Evolutionary conservation across 164 flowering plant genomes (phyloP), one percentile per base, ranked within the genome.

Genomic region (Protea cynaroides): DNA sequence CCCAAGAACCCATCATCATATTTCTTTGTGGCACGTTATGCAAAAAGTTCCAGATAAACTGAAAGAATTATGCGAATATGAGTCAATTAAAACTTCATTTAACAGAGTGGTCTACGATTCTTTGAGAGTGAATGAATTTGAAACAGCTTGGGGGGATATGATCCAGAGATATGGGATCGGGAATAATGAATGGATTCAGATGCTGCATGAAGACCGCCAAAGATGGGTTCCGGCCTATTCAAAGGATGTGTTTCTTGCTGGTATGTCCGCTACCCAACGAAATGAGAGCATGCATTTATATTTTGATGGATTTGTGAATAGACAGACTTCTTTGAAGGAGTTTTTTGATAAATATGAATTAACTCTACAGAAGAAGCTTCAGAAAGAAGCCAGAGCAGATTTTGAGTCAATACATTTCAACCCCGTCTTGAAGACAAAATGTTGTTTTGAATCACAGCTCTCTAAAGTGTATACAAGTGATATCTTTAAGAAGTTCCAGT

Each of bases 381-480:
- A 77, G 59, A 71, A 71, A 59, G 90, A 86, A 80, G 73, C 75
- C 24, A 66, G 71, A 36, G 78, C 67, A 64, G 88, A 86, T 76
- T 23, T 65, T 18, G 86, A 83, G 66, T 78, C 90, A 2, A 69
- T 71, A 61, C 60, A 76, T 44, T 76, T 63, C 23, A 73, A 50
- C 65, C 76, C 76, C n/a, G 24, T 62, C 44, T 47, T 82, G 58
- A 83, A 51, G 66, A 76, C 90, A 61, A 63, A 69, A n/a, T 71
- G 72, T 73, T 72, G 19, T 60, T 86, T 71, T 59, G 87, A 86
- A 69, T 59, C 72, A 29, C 90, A 83, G 74, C 76, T 86, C 46
- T 76, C 88, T 2, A 75, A 76, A 46, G 9, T 80, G n/a, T 86
- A 79, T 46, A 86, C 86, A 1, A 86, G 72, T 38, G 80, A 76